A percentile compares a stretch with the other conserved stretches of the same genome.
Evolutionary conservation across 2,329 filamentous ascomycete genomes (phyloP).

Genomic region (Diplodia intermedia): DNA sequence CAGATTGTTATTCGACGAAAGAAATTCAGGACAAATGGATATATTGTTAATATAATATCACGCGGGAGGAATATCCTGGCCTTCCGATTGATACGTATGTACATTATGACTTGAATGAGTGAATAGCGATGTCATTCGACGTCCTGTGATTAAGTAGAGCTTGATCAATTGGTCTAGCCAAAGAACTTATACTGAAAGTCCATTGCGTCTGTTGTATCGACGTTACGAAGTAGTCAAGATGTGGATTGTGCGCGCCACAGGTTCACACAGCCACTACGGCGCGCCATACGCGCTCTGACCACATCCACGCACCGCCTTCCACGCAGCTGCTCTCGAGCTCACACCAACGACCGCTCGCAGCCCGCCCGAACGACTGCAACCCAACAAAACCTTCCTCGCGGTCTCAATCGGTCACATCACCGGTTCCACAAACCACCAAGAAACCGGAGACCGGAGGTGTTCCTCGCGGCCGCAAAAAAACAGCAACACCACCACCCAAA

Average conservation of each 20-base stretch:
- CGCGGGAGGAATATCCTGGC: background rate
- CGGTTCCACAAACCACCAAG: no score
- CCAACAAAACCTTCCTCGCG: background rate
- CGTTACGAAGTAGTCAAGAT: background rate
- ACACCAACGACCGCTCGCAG: background rate
- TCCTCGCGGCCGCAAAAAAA: no score
- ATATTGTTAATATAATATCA: background rate
- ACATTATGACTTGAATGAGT: background rate
- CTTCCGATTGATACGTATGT: background rate
- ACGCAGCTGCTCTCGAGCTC: background rate
- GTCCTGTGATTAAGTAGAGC: background rate
- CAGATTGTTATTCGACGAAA: background rate
- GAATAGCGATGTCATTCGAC: background rate
- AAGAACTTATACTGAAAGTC: background rate
- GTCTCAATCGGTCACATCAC: no score
- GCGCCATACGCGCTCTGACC: constrained; percentile 4
- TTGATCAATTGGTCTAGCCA: background rate
- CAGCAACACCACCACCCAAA: background rate
- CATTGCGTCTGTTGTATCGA: background rate
- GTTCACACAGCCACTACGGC: constrained; percentile 8
- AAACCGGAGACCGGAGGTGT: no score
- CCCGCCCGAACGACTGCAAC: background rate
- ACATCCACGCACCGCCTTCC: constrained; percentile 25
- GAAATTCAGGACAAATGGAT: background rate
- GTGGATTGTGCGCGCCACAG: background rate